Conservation (phyloP, 2,329 filamentous ascomycete species). For the Sporothrix phasma region DNA sequence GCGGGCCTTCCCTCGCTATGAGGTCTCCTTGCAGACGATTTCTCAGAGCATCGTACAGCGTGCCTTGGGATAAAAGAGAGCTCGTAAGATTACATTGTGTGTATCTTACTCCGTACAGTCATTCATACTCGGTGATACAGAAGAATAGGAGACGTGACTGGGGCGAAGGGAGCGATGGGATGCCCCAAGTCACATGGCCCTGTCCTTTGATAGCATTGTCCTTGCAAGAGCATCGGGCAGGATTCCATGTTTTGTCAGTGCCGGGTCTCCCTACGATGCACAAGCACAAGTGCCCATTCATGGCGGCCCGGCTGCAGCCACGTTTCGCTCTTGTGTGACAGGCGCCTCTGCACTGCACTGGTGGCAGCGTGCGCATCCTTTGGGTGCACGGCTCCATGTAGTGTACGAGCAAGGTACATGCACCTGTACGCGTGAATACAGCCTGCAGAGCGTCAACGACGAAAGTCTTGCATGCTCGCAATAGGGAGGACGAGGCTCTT, state of each 20-base stretch:
- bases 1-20: slow-evolving; percentile 4
- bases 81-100: too few species aligned
- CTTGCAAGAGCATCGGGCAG: not conserved
- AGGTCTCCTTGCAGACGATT: not conserved
- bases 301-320: not conserved
- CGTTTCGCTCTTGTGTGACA: slow-evolving; percentile 1
- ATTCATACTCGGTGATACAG: too few species aligned
- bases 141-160: not conserved
- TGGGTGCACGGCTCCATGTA: not conserved
- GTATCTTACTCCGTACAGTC: too few species aligned
- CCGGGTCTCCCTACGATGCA: not conserved
- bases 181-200: too few species aligned
- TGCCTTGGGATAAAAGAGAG: not conserved
- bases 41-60: not conserved
- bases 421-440: not conserved
- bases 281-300: not conserved
- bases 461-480: too few species aligned
- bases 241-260: too few species aligned
- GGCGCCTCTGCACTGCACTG: not conserved
- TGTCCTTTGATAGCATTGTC: too few species aligned
- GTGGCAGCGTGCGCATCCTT: not conserved
- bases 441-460: not conserved
- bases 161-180: not conserved
- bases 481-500: not conserved
- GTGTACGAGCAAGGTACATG: not conserved